phyloP scores from a whole-genome alignment of 352 stramenopile species.

The Phytophthora colocasiae region DNA sequence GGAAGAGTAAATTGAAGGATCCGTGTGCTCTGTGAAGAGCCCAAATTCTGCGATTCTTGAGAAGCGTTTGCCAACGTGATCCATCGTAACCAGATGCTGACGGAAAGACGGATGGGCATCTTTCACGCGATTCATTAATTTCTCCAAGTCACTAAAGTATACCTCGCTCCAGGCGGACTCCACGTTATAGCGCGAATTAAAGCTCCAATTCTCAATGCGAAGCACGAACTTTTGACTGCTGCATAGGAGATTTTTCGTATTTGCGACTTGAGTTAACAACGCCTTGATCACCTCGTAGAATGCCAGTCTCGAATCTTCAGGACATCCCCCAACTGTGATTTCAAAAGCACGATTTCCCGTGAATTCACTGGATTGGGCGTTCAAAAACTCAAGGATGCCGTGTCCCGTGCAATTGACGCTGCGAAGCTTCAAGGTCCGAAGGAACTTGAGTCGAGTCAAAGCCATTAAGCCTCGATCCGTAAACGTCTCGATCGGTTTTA shows the following conservation, averaged over 20 bases:
- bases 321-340: conserved; percentile 37
- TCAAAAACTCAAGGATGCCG: conserved; percentile 43
- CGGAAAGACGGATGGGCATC: conserved; percentile 13
- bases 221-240: conserved; percentile 16
- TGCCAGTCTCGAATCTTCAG: conserved; percentile 10
- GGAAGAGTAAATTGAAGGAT: conserved; percentile 5
- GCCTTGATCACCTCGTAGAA: conserved; percentile 40
- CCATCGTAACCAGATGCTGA: conserved; percentile 22
- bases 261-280: conserved; percentile 5
- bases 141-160: conserved; percentile 14
- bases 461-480: conserved; percentile 42
- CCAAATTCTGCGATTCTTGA: conserved; percentile 27
- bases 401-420: conserved; percentile 42
- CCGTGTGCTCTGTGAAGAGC: conserved; percentile 12
- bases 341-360: conserved; percentile 37
- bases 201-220: conserved; percentile 24
- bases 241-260: conserved; percentile 5
- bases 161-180: conserved; percentile 13
- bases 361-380: conserved; percentile 30
- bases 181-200: conserved; percentile 14
- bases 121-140: conserved; percentile 22
- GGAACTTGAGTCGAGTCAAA: conserved; percentile 39
- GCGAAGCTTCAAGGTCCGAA: conserved; percentile 37
- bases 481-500: conserved; percentile 37
- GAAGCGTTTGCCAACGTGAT: conserved; percentile 4